phyloP scores from a whole-genome alignment of 2,329 filamentous ascomycete species.

The Colletotrichum endophyticum region DNA sequence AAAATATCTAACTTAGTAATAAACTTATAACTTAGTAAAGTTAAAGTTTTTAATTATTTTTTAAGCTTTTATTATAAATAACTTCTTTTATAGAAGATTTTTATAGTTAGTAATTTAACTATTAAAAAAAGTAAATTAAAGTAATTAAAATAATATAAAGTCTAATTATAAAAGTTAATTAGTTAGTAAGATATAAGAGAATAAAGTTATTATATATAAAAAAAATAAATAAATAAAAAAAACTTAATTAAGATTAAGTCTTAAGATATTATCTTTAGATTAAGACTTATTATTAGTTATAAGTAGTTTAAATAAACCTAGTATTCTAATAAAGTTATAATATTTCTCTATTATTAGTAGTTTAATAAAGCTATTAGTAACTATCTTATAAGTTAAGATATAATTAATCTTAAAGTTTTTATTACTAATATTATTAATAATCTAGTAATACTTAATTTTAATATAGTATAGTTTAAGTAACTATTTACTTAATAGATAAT shows the following conservation, averaged over 20 bases:
- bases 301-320: not conserved
- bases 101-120: not conserved
- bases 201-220: not conserved
- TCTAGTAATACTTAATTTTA: not conserved
- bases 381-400: not conserved
- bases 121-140: not conserved
- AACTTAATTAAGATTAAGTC: not conserved
- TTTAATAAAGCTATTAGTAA: not conserved
- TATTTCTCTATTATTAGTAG: not conserved
- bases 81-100: not conserved
- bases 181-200: not conserved
- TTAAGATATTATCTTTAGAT: not conserved
- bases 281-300: not conserved
- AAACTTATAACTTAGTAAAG: not conserved
- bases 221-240: not conserved
- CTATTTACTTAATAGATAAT: not conserved
- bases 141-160: not conserved
- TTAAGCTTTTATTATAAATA: not conserved
- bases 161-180: not conserved
- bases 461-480: not conserved
- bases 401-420: not conserved
- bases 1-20: not conserved
- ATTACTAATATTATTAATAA: not conserved
- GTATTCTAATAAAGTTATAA: not conserved
- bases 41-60: not conserved